Evolutionary conservation across 768 basidiomycete species (phyloP), one percentile per base, ranked within the genome.

Genomic region (Phaeolepiota aurea): DNA sequence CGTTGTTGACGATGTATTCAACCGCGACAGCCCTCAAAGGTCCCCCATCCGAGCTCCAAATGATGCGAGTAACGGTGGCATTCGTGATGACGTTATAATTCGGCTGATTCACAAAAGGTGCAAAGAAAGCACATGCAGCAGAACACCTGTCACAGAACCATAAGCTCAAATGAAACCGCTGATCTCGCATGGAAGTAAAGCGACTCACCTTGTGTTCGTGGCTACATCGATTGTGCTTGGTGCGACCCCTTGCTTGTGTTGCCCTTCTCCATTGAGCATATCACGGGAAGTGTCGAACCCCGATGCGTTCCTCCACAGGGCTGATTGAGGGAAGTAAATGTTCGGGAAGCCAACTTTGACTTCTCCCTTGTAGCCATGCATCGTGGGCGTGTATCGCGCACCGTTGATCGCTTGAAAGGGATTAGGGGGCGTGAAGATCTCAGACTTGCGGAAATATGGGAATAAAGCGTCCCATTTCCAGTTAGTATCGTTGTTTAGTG

Each of bases 11-110:
- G 13, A 69, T 61, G 55, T 66, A 79, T 46, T 68, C 65, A 22
- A 79, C 66, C 5, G 61, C 64, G 25, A 57, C 63, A 3, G 73
- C 77, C n/a, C 60, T 60, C 14, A 71, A 55, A 41, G 58, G 60
- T 4, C 32, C 28, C 30, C 20, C 32, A 20, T 57, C 61, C 33
- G 44, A 52, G 13, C 53, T 46, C 62, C 61, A 76, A 19, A 76
- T 44, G 31, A 82, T 58, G 33, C 66, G 62, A 0, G 76, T 73
- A 20, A 74, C 79, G 13, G 71, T 75, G 10, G 71, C 65, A 44
- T 74, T 72, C 4, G 74, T 66, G 23, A 82, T 60, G 32, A 82
- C 70, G 33, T 64, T 63, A 30, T 81, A 64, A 50, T 82, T 82
- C n/a, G 67, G 46, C 11, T 54, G 37, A 7, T 44, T 37, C 1